Conservation (phyloP, 1,284 basidiomycete genomes). For the Peniophora sp. region DNA sequence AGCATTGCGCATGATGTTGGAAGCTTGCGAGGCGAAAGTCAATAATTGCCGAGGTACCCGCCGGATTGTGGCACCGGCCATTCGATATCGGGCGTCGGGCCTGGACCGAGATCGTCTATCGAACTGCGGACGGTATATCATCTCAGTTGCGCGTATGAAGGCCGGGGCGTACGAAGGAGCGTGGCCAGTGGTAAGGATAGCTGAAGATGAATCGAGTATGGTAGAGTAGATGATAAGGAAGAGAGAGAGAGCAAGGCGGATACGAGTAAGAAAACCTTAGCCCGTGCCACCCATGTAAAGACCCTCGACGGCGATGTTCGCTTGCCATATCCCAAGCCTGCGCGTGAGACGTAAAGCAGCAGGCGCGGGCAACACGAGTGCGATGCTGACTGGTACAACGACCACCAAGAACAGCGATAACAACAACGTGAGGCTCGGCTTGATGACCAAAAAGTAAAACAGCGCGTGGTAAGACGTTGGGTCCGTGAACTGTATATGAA, state of each 20-base stretch:
- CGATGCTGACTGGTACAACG: constrained; percentile 48
- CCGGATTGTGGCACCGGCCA: too few relatives aligned
- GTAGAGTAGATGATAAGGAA: neutral
- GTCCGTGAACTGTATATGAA: constrained; percentile 55
- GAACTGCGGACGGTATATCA: too few relatives aligned
- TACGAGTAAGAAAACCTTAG: neutral
- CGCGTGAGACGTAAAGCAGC: constrained; percentile 55
- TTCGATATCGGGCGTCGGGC: too few relatives aligned
- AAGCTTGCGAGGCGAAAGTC: too few relatives aligned
- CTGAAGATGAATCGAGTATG: too few relatives aligned
- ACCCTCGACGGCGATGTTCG: constrained; percentile 70
- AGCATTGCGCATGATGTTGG: too few relatives aligned
- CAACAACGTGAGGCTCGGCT: constrained; percentile 69
- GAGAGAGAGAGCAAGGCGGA: neutral
- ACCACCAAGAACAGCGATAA: constrained; percentile 47
- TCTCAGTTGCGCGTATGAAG: too few relatives aligned
- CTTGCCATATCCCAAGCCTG: constrained; percentile 70
- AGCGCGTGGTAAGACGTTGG: constrained; percentile 72
- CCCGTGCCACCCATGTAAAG: constrained; percentile 35
- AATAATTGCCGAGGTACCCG: too few relatives aligned
- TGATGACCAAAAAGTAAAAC: constrained; percentile 80
- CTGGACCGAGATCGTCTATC: too few relatives aligned
- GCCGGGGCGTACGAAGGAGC: too few relatives aligned
- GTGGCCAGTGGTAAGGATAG: too few relatives aligned
- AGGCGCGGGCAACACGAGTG: constrained; percentile 58